phyloP scores from a whole-genome alignment of 1,284 basidiomycete genomes.

The Termitomyces sp. region DNA sequence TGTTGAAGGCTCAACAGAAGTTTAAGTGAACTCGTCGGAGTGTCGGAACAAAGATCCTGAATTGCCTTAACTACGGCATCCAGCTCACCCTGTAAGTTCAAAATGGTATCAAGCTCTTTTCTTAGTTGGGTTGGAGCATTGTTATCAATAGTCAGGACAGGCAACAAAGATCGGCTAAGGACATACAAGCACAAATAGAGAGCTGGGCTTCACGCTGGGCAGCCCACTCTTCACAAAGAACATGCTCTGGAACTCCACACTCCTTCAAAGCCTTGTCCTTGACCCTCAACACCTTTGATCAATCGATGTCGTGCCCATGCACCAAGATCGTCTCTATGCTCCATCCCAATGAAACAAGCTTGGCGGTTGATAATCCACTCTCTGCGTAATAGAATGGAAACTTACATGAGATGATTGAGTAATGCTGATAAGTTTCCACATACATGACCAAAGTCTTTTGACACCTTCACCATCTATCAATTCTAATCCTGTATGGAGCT shows the following conservation, averaged over 20 bases:
- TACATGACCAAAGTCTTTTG: conserved; percentile 21
- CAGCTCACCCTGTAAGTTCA: conserved; percentile 31
- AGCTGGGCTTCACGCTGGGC: conserved; percentile 27
- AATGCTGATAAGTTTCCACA: background rate
- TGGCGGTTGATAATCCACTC: conserved; percentile 29
- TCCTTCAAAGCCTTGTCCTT: conserved; percentile 14
- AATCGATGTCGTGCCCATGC: conserved; percentile 24
- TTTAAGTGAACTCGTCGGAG: conserved; percentile 1
- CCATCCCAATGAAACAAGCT: conserved; percentile 15
- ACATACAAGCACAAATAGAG: conserved; percentile 28
- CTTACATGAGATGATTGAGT: background rate
- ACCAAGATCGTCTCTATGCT: conserved; percentile 23
- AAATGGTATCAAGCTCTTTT: conserved; percentile 31
- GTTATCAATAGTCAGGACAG: conserved; percentile 16
- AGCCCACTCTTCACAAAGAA: conserved; percentile 28
- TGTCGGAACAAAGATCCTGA: background rate
- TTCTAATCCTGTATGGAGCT: too few species aligned
- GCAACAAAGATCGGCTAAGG: background rate
- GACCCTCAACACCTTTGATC: conserved; percentile 7
- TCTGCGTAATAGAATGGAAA: conserved; percentile 14
- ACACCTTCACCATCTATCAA: conserved; percentile 24
- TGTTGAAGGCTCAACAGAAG: conserved; percentile 19
- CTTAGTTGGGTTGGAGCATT: conserved; percentile 26
- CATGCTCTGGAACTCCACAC: conserved; percentile 10
- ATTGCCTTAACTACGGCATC: conserved; percentile 25